Percentiles rank a stretch among this genome's conserved stretches.
Conservation (phyloP, 352 stramenopile genomes). For the Blastocystis hominis region DNA sequence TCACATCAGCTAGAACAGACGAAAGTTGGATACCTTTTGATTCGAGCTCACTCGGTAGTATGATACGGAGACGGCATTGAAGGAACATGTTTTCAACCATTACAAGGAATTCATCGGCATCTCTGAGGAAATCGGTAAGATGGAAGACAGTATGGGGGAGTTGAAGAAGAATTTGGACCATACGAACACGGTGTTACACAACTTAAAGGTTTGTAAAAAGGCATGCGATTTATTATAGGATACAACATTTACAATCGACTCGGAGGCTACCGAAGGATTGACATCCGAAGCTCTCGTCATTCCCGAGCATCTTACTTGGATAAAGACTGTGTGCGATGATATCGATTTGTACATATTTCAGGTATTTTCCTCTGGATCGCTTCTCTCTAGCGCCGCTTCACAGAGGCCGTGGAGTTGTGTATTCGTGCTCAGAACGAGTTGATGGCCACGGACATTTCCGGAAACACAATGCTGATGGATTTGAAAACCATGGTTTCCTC, state of each 20-base stretch:
- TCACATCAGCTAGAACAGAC: conserved; percentile 19
- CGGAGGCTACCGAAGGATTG: neutral
- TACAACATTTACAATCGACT: conserved; percentile 16
- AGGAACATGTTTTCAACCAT: conserved; percentile 49
- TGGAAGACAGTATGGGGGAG: conserved; percentile 46
- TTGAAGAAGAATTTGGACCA: conserved; percentile 27
- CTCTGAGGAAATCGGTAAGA: conserved; percentile 30
- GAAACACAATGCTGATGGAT: conserved; percentile 17
- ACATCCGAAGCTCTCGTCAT: neutral
- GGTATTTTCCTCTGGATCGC: neutral
- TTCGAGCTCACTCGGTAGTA: neutral
- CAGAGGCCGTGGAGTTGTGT: conserved; percentile 28
- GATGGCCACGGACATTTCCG: neutral
- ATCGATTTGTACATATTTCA: conserved; percentile 50
- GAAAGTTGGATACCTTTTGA: neutral
- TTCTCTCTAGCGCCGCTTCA: conserved; percentile 11
- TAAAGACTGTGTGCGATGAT: conserved; percentile 54
- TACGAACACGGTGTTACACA: conserved; percentile 16
- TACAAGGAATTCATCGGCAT: conserved; percentile 52
- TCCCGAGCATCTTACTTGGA: conserved; percentile 37
- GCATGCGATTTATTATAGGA: neutral
- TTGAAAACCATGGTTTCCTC: neutral
- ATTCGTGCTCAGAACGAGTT: conserved; percentile 44
- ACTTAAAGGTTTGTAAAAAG: neutral
- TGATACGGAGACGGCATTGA: conserved; percentile 27